Base-by-base conservation (phyloP, 352 stramenopile genomes). In the Pilasporangium apinafurcum region DNA sequence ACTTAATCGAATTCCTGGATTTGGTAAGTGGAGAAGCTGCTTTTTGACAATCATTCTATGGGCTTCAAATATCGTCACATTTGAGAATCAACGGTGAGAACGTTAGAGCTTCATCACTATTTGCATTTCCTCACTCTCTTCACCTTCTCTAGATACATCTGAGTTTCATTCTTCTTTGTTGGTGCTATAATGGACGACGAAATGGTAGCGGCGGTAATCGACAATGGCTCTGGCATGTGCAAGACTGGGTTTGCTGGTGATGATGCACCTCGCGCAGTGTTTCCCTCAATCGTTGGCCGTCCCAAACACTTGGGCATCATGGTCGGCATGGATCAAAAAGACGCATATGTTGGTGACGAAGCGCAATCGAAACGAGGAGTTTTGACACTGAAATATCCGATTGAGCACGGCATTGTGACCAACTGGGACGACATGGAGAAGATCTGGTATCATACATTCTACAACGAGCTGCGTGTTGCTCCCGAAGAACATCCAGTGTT, bases 401-500 rank as follows among this genome's bases (percentile, higher is more conserved):
- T 99, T 44, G 95, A 99, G 68, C 96, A 99, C 74, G 96, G 96
- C 48, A 98, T 99, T 53, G 96, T 99, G 25, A 98, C 93, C 51
- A 98, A 99, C 79, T 99, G 96, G 96, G 95, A 99, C 68, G 95
- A 98, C 70, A 99, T 99, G 96, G 96, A 99, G 70, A 98, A 99
- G 85, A 98, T 99, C 53, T 99, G 96, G 96, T 84, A 99, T 69
- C 95, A 99, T 87, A 98, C 95, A 52, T 99, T 99, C 76, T 98
- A 98, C 89, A 99, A 99, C 71, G 90, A 97, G 65, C 68, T 98
- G 42, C 82, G 87, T 42, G 85, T 96, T 7, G 87, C 86, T 21
- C 95, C 96, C n/a, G 96, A 99, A 57, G 95, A 98, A 54, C 95
- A 98, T 67, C 95, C 95, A 12, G 95, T 99, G 44, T 71, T 97